Percentiles rank a stretch among this genome's conserved stretches.
phyloP scores from a whole-genome alignment of 805 yeast species.

The Schwanniomyces sp. region DNA sequence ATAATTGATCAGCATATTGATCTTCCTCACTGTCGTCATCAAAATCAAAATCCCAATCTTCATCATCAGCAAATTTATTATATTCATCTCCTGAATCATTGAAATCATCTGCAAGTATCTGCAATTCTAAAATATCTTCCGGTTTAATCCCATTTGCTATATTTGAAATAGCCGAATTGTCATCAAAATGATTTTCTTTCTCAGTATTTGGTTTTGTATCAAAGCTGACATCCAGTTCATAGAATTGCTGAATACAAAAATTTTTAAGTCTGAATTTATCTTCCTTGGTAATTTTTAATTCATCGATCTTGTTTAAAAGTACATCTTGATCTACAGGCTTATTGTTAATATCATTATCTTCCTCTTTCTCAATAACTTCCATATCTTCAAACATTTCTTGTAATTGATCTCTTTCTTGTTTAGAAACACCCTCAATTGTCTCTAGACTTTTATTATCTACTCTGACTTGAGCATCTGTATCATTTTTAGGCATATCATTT shows the following conservation, averaged over 20 bases:
- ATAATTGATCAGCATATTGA: slow-evolving; percentile 29
- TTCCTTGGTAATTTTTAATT: slow-evolving; percentile 21
- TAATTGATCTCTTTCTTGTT: slow-evolving; percentile 17
- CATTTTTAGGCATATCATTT: neutral
- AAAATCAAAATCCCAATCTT: slow-evolving; percentile 36
- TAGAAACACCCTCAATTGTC: neutral
- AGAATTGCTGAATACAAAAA: slow-evolving; percentile 12
- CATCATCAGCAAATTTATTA: slow-evolving; percentile 26
- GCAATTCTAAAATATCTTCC: slow-evolving; percentile 52
- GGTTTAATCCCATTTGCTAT: slow-evolving; percentile 9
- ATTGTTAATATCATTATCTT: neutral
- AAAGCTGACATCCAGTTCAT: neutral
- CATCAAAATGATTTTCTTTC: neutral
- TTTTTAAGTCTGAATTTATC: slow-evolving; percentile 27
- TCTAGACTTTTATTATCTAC: neutral
- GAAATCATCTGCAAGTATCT: slow-evolving; percentile 52
- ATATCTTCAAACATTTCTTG: slow-evolving; percentile 33
- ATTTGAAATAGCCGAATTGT: too few species aligned
- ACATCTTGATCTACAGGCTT: slow-evolving; percentile 14
- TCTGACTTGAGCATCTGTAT: neutral
- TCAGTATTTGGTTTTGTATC: neutral
- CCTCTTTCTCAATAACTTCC: slow-evolving; percentile 23
- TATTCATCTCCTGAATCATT: slow-evolving; percentile 26
- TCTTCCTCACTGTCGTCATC: slow-evolving; percentile 33
- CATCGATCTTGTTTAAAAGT: slow-evolving; percentile 24